These are phyloP conservation scores for Colletotrichum theobromicola DNA, from an alignment of 2,329 filamentous ascomycete species.

Conservation along the genomic window DNA sequence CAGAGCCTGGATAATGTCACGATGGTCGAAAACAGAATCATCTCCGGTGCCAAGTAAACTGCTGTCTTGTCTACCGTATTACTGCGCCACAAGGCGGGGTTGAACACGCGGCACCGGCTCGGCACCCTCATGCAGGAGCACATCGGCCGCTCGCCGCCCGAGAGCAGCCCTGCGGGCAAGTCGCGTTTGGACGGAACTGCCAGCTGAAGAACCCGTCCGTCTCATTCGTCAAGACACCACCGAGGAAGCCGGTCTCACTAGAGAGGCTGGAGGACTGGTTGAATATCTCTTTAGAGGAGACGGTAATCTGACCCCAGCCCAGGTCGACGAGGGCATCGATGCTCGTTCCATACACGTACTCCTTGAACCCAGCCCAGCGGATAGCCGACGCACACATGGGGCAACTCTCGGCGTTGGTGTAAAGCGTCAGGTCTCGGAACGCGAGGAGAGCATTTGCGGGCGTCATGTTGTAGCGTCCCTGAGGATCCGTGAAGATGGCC, in stretches of 20 bases:
- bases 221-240: slow-evolving; percentile 53
- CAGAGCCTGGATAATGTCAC: not conserved
- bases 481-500: slow-evolving; percentile 47
- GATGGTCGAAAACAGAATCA: not conserved
- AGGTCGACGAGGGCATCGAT: slow-evolving; percentile 49
- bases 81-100: not conserved
- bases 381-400: slow-evolving; percentile 64
- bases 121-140: not conserved
- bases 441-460: slow-evolving; percentile 45
- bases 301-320: slow-evolving; percentile 57
- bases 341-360: slow-evolving; percentile 59
- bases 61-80: not conserved
- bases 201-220: slow-evolving; percentile 59
- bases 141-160: not conserved
- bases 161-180: slow-evolving; percentile 14
- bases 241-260: slow-evolving; percentile 42
- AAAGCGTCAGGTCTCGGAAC: slow-evolving; percentile 52
- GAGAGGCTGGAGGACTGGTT: slow-evolving; percentile 42
- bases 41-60: not conserved
- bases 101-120: not conserved
- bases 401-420: slow-evolving; percentile 63
- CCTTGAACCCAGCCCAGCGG: slow-evolving; percentile 59
- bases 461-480: slow-evolving; percentile 48
- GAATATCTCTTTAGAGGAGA: slow-evolving; percentile 52
- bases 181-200: slow-evolving; percentile 48